Evolutionary conservation across 2,329 filamentous ascomycete species (phyloP).

Genomic region (Huntiella decipiens): DNA sequence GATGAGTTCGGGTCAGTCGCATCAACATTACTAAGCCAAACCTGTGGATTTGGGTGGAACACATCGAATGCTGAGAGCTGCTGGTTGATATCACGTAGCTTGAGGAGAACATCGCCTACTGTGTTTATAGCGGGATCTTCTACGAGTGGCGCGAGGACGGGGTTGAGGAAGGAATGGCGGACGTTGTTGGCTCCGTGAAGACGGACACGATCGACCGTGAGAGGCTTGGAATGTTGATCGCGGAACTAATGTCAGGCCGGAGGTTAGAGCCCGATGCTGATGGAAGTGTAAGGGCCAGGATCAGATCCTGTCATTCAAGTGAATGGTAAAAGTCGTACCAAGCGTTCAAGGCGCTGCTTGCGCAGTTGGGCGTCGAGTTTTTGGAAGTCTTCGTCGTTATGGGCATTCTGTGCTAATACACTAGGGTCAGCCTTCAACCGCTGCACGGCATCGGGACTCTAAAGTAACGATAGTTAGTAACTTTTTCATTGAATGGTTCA

Average conservation of each 20-base stretch:
- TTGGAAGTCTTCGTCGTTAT: constrained; percentile 12
- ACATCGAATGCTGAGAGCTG: constrained; percentile 66
- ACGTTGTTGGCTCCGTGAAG: constrained; percentile 70
- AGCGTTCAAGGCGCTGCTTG: constrained; percentile 11
- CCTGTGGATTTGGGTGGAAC: constrained; percentile 63
- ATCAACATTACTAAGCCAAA: constrained; percentile 63
- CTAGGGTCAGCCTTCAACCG: constrained; percentile 10
- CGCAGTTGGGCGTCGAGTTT: constrained; percentile 10
- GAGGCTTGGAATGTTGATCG: constrained; percentile 69
- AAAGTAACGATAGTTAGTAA: neutral
- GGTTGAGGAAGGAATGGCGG: constrained; percentile 65
- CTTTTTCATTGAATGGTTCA: neutral
- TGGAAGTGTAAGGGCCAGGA: neutral
- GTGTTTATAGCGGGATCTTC: constrained; percentile 44
- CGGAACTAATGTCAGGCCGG: constrained; percentile 35
- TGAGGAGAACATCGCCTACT: constrained; percentile 56
- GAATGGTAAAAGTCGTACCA: constrained; percentile 6
- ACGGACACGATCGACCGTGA: constrained; percentile 46
- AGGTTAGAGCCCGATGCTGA: neutral
- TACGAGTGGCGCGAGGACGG: constrained; percentile 60
- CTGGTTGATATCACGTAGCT: constrained; percentile 49
- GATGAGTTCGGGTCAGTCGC: constrained; percentile 45
- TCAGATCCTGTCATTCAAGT: neutral
- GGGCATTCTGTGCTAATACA: constrained; percentile 9
- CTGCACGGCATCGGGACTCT: neutral